Evolutionary conservation across 495 filamentous ascomycete species (phyloP), one percentile per base, ranked within the genome.

Genomic region (Xylaria scruposa): DNA sequence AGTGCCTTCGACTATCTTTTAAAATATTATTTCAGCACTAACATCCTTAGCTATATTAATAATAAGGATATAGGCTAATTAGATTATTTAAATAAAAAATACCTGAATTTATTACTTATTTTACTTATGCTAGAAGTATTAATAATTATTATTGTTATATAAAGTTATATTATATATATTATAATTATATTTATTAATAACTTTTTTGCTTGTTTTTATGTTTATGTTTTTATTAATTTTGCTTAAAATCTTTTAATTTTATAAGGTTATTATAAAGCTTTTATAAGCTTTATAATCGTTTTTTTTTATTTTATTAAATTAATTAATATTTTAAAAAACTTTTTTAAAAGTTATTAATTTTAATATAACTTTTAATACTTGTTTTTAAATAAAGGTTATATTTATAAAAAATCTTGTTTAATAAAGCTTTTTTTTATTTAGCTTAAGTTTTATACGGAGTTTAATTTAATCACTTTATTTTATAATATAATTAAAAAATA

Each of bases 1-100:
- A 40, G 60, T 44, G 38, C 38, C 33, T 63, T 44, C n/a, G 60
- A 42, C 60, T 44, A 21, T n/a, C n/a, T n/a, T n/a, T n/a, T n/a
- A n/a, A n/a, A n/a, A n/a, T n/a, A n/a, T n/a, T n/a, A n/a, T 36
- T 36, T 36, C 33, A 4, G 33, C 33, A 36, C 33, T 4, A 36
- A 36, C 6, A 36, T 36, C 33, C 33, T 7, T 36, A 7, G 4
- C 4, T 36, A 36, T 4, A 3, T 4, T 4, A 4, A 36, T 36
- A 36, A 36, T 4, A 6, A 36, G 4, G 33, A 6, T 36, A 4
- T 36, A 6, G 6, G 6, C 33, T 4, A 36, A 36, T 36, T 6
- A 36, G 6, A 36, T 36, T 0, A 36, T 36, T 36, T 31, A 31
- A 31, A 31, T 31, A 31, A 31, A 1, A 31, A 31, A 31, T 31